Conservation (phyloP, 1,139 yeast species). For the Lodderomyces parapsilosis region DNA sequence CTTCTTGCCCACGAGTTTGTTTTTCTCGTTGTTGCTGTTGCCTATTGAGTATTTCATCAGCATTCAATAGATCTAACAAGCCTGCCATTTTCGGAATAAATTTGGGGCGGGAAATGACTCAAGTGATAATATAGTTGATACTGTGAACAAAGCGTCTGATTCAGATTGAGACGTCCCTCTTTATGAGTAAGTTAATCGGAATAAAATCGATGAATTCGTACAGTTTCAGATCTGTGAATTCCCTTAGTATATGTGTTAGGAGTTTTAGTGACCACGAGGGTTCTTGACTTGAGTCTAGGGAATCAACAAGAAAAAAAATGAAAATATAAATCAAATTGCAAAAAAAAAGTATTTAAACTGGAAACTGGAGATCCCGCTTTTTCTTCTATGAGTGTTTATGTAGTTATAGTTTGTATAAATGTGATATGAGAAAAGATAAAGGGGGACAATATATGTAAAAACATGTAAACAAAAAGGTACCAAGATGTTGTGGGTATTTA, state of each 20-base stretch:
- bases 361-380: neutral
- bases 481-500: neutral
- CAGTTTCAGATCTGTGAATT: neutral
- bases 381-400: neutral
- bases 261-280: neutral
- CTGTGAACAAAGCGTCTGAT: no score
- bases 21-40: neutral
- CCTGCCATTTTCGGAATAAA: slow-evolving; percentile 6
- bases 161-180: neutral
- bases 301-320: neutral
- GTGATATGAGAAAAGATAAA: neutral
- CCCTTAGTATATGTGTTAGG: neutral
- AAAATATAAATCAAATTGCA: neutral
- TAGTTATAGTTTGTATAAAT: no score
- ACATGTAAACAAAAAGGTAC: slow-evolving; percentile 1
- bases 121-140: no score
- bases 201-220: neutral
- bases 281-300: neutral
- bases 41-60: slow-evolving; percentile 6
- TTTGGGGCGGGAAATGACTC: no score
- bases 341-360: neutral
- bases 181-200: neutral
- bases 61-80: slow-evolving; percentile 10
- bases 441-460: neutral
- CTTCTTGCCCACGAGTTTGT: neutral